Conservation (phyloP, 2,329 filamentous ascomycete species). For the Phaeosphaeria sp. region DNA sequence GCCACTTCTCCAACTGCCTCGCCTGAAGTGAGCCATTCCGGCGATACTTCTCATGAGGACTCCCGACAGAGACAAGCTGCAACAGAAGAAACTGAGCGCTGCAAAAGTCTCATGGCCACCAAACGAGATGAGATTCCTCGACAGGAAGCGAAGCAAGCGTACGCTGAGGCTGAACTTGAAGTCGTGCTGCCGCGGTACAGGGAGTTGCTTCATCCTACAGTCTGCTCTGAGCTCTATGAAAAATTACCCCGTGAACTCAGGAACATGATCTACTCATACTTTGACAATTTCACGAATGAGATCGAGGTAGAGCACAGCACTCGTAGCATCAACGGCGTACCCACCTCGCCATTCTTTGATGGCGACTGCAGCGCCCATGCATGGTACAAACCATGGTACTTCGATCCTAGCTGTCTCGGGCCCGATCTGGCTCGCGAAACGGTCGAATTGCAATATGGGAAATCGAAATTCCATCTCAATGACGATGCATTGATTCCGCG, state of each 20-base stretch:
- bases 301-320: background rate
- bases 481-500: background rate
- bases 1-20: background rate
- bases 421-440: background rate
- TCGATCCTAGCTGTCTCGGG: background rate
- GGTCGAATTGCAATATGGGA: background rate
- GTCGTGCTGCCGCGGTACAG: background rate
- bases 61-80: background rate
- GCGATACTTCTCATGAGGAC: background rate
- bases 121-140: background rate
- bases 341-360: background rate
- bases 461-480: background rate
- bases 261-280: background rate
- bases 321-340: background rate
- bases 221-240: background rate
- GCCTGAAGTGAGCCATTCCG: background rate
- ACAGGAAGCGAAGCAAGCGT: background rate
- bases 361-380: background rate
- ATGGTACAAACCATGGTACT: background rate
- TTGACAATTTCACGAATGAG: background rate
- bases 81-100: background rate
- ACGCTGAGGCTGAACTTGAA: background rate
- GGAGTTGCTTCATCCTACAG: background rate
- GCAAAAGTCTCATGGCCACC: background rate
- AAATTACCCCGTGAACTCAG: background rate